Conservation (phyloP, 2,329 filamentous ascomycete genomes). For the Zasmidium citrigriseum region DNA sequence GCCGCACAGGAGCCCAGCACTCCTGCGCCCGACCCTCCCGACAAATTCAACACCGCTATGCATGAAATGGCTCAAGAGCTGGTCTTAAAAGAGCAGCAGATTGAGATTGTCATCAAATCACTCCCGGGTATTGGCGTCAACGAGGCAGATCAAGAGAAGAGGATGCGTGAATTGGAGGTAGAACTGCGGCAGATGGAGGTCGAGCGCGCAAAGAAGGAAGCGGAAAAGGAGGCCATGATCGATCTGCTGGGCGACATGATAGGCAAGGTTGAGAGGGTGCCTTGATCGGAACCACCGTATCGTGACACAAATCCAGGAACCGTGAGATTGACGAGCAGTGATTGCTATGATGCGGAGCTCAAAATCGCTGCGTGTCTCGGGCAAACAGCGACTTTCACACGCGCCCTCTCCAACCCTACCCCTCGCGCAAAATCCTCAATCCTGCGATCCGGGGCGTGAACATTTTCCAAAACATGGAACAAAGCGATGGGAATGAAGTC, state of each 20-base stretch:
- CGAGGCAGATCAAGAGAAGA: constrained; percentile 72
- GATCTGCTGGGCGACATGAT: constrained; percentile 51
- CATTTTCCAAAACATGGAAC: not conserved
- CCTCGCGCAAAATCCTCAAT: not conserved
- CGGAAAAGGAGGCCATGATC: constrained; percentile 45
- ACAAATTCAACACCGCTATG: constrained; percentile 67
- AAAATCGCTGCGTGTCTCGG: constrained; percentile 1
- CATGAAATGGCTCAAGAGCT: constrained; percentile 75
- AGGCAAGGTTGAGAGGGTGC: constrained; percentile 39
- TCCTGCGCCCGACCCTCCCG: constrained; percentile 64
- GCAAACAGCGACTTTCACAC: constrained; percentile 2
- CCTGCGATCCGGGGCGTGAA: not conserved
- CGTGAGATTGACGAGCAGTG: not conserved
- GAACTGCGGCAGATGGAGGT: constrained; percentile 45
- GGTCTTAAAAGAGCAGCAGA: constrained; percentile 79
- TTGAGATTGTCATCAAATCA: constrained; percentile 72
- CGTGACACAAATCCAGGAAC: not conserved
- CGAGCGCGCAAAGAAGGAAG: constrained; percentile 42
- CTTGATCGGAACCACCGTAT: constrained; percentile 18
- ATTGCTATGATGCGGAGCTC: not conserved
- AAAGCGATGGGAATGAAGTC: not conserved
- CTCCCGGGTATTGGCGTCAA: constrained; percentile 78
- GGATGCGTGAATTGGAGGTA: constrained; percentile 48
- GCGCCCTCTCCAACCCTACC: not conserved
- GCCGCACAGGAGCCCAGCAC: constrained; percentile 18